A percentile compares a stretch with the other conserved stretches of the same genome.
Conservation (phyloP, 371 early-diverging fungal species). For the Funneliformis caledonium region DNA sequence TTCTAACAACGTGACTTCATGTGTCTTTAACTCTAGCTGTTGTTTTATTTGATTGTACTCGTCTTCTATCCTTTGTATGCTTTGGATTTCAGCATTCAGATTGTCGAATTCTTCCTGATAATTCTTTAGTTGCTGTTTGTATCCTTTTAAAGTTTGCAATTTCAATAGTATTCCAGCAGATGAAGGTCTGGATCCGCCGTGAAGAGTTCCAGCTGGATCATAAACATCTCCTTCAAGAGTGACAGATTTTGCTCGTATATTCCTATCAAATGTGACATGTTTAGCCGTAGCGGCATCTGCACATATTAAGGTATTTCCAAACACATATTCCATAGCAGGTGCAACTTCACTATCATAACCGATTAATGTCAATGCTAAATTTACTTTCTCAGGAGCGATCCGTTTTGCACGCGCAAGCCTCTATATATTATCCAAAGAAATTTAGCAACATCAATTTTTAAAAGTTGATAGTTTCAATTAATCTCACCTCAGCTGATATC, state of each 20-base stretch:
- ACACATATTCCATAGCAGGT: slow-evolving; percentile 94
- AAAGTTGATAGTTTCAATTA: not conserved
- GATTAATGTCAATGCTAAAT: slow-evolving; percentile 84
- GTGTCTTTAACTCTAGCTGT: slow-evolving; percentile 70
- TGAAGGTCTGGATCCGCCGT: slow-evolving; percentile 91
- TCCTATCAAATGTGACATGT: slow-evolving; percentile 84
- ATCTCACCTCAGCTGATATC: slow-evolving; percentile 64
- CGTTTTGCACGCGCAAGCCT: slow-evolving; percentile 70
- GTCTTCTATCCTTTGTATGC: slow-evolving; percentile 50
- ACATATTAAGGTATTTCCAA: slow-evolving; percentile 94
- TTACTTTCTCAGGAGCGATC: slow-evolving; percentile 82
- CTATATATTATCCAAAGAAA: slow-evolving; percentile 42
- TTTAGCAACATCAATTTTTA: not conserved
- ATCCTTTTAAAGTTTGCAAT: slow-evolving; percentile 66
- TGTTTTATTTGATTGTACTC: slow-evolving; percentile 59
- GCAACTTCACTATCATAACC: slow-evolving; percentile 79
- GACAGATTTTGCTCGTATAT: slow-evolving; percentile 84
- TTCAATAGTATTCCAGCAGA: slow-evolving; percentile 78
- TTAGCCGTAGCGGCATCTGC: slow-evolving; percentile 86
- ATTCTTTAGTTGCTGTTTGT: slow-evolving; percentile 56
- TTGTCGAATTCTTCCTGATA: slow-evolving; percentile 54
- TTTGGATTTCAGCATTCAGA: slow-evolving; percentile 54
- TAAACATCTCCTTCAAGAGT: slow-evolving; percentile 99
- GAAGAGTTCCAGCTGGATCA: slow-evolving; percentile 96
- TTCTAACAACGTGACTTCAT: slow-evolving; percentile 73